These are phyloP conservation scores for Aspergillus cristatus DNA, from an alignment of 495 filamentous ascomycete genomes.

Conservation along the genomic window DNA sequence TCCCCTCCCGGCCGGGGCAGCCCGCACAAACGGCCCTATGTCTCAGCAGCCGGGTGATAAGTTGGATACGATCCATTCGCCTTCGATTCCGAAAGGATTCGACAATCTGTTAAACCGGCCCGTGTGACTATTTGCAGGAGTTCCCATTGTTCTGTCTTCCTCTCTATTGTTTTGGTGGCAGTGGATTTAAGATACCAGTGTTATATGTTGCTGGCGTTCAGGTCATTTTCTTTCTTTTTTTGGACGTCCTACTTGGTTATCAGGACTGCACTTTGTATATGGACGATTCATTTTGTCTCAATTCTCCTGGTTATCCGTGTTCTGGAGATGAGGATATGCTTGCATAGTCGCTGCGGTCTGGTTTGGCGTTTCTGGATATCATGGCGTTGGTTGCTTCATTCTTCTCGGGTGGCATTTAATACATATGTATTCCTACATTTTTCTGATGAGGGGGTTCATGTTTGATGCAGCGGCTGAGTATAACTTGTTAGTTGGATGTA, in stretches of 20 bases:
- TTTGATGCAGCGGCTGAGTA: too few species aligned
- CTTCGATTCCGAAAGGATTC: slow-evolving; percentile 30
- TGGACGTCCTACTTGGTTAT: too few species aligned
- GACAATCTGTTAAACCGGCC: slow-evolving; percentile 20
- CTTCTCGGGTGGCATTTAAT: too few species aligned
- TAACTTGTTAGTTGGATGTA: background rate
- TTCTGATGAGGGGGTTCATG: too few species aligned
- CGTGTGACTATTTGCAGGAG: too few species aligned
- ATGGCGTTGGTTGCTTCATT: too few species aligned
- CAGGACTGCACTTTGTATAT: background rate
- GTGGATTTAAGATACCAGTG: slow-evolving; percentile 29
- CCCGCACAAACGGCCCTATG: slow-evolving; percentile 32
- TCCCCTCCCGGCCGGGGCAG: slow-evolving; percentile 29
- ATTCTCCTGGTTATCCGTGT: background rate
- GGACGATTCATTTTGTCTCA: background rate
- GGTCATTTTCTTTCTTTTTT: slow-evolving; percentile 1
- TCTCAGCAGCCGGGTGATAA: slow-evolving; percentile 15
- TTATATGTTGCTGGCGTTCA: slow-evolving; percentile 34
- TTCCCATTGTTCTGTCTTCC: slow-evolving; percentile 2
- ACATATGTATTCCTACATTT: too few species aligned
- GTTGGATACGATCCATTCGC: slow-evolving; percentile 28
- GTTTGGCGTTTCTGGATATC: too few species aligned
- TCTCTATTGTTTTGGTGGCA: slow-evolving; percentile 5
- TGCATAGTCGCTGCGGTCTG: too few species aligned
- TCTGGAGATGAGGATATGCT: background rate